Percentiles rank a stretch among this genome's conserved stretches.
Conservation (phyloP, 1,284 basidiomycete species). For the Takashimella koratensis region DNA sequence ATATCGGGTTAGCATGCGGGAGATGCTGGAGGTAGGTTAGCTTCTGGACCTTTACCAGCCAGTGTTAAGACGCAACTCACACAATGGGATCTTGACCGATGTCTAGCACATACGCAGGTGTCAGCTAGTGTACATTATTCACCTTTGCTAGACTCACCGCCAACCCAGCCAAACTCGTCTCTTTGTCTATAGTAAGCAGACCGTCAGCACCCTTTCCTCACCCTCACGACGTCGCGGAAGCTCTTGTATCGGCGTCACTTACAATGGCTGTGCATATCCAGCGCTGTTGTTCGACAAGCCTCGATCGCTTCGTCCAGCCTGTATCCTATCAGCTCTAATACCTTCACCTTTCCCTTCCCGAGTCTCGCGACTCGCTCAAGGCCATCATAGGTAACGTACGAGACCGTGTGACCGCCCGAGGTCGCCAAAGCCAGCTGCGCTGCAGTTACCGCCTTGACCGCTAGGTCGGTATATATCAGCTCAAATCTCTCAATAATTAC, state of each 20-base stretch:
- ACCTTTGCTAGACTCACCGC: slow-evolving; percentile 59
- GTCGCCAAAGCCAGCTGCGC: slow-evolving; percentile 91
- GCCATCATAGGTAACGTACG: slow-evolving; percentile 8
- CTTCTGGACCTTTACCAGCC: too few species aligned
- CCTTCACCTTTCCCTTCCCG: too few species aligned
- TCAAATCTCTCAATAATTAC: not conserved
- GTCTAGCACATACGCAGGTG: slow-evolving; percentile 49
- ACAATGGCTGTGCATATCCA: slow-evolving; percentile 52
- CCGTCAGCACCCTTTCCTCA: not conserved
- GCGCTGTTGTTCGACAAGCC: slow-evolving; percentile 87
- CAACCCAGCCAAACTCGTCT: slow-evolving; percentile 66
- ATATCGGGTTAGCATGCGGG: slow-evolving; percentile 17
- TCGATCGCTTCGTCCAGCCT: slow-evolving; percentile 97
- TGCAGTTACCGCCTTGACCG: slow-evolving; percentile 85
- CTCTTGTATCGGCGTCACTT: slow-evolving; percentile 1
- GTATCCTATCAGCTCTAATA: too few species aligned
- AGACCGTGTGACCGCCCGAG: slow-evolving; percentile 59
- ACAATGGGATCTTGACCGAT: slow-evolving; percentile 69
- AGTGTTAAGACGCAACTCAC: slow-evolving; percentile 14
- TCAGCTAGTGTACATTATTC: not conserved
- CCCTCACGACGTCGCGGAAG: too few species aligned
- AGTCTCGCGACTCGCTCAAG: not conserved
- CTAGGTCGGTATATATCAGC: too few species aligned
- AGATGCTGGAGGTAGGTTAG: slow-evolving; percentile 17
- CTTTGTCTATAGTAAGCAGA: slow-evolving; percentile 59